Evolutionary conservation across 805 yeast species (phyloP).

Genomic region (Candida ovalis): DNA sequence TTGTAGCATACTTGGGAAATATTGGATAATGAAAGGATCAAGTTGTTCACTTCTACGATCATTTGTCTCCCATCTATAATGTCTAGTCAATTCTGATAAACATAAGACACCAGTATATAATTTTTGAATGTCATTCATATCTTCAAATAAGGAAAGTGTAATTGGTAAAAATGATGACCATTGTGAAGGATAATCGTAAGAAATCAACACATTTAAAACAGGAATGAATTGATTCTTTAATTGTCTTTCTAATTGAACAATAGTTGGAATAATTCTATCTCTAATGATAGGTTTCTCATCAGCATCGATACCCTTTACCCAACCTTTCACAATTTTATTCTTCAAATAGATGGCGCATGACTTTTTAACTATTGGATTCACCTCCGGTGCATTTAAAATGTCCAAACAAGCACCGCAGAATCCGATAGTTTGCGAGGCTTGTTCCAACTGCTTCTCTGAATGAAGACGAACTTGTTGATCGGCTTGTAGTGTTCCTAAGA

Average conservation of each 20-base stretch:
- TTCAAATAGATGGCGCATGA: slow-evolving; percentile 89
- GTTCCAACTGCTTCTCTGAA: slow-evolving; percentile 66
- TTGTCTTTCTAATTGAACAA: slow-evolving; percentile 45
- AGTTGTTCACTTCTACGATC: slow-evolving; percentile 46
- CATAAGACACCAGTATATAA: slow-evolving; percentile 69
- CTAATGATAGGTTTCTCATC: slow-evolving; percentile 76
- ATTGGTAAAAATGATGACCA: slow-evolving; percentile 58
- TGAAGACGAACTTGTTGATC: slow-evolving; percentile 55
- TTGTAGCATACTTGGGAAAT: slow-evolving; percentile 64
- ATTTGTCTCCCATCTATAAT: slow-evolving; percentile 73
- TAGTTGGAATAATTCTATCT: slow-evolving; percentile 61
- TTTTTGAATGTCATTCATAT: slow-evolving; percentile 38
- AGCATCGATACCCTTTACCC: slow-evolving; percentile 57
- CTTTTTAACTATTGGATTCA: slow-evolving; percentile 53
- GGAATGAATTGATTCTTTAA: slow-evolving; percentile 47
- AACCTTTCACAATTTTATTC: slow-evolving; percentile 62
- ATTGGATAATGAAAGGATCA: slow-evolving; percentile 55
- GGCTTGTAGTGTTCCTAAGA: slow-evolving; percentile 73
- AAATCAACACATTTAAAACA: slow-evolving; percentile 49
- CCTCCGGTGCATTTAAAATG: slow-evolving; percentile 53
- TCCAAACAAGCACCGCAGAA: slow-evolving; percentile 82
- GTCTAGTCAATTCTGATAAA: slow-evolving; percentile 69
- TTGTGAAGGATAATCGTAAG: slow-evolving; percentile 32
- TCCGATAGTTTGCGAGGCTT: slow-evolving; percentile 58
- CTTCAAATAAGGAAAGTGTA: slow-evolving; percentile 42